These are phyloP conservation scores for Nasturtium officinale DNA, from an alignment of 345 rosid species.

Conservation along the genomic window DNA sequence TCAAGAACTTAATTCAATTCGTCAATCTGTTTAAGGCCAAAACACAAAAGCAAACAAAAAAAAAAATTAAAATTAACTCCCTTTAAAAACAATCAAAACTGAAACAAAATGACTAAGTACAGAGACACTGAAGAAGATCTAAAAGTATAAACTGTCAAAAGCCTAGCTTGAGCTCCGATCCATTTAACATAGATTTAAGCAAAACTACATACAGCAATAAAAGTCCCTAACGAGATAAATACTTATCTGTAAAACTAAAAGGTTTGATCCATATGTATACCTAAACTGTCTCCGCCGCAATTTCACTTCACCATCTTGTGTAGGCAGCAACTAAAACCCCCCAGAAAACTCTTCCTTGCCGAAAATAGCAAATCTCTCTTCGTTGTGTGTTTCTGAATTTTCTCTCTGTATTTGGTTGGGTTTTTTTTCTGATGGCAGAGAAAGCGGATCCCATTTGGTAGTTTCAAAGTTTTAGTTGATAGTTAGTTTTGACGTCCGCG, in stretches of 20 bases:
- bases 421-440: slow-evolving; percentile 10
- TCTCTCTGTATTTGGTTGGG: slow-evolving; percentile 1
- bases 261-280: neutral
- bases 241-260: neutral
- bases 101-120: slow-evolving; percentile 1
- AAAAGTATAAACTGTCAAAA: neutral
- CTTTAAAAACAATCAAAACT: neutral
- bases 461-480: slow-evolving; percentile 50
- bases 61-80: neutral
- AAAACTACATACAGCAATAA: neutral
- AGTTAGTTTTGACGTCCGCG: slow-evolving; percentile 57
- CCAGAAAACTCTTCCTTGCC: slow-evolving; percentile 30
- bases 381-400: neutral
- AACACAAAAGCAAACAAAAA: neutral
- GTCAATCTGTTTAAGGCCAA: slow-evolving; percentile 22
- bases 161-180: slow-evolving; percentile 11
- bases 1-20: slow-evolving; percentile 5
- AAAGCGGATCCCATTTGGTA: slow-evolving; percentile 47
- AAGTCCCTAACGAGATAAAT: neutral
- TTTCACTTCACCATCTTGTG: neutral
- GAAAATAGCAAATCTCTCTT: slow-evolving; percentile 33
- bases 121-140: slow-evolving; percentile 23
- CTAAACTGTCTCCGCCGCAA: slow-evolving; percentile 31
- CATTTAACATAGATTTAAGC: slow-evolving; percentile 17
- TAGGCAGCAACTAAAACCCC: slow-evolving; percentile 28